phyloP scores from a whole-genome alignment of 306 rosid genomes.

The Trichosanthes truncata region DNA sequence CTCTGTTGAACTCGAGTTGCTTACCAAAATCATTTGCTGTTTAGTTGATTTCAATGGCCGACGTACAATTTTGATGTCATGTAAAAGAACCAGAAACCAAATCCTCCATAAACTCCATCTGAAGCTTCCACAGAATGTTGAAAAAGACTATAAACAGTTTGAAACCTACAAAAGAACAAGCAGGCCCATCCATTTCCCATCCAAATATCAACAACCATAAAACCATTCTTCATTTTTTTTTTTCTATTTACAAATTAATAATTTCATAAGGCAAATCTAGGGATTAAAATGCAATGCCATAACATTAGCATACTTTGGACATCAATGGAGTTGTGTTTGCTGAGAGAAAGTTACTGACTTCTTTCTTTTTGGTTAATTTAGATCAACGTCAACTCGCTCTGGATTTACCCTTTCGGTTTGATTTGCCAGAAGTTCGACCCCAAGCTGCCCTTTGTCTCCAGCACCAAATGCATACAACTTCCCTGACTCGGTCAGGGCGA shows the following conservation, averaged over 20 bases:
- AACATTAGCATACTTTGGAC: not conserved
- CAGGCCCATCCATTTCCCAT: conserved; percentile 1
- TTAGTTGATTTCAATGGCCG: not conserved
- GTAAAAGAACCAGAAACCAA: not conserved
- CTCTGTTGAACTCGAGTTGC: not conserved
- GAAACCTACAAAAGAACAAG: not conserved
- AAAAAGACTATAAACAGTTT: not conserved
- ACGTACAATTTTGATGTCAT: not conserved
- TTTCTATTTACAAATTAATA: conserved; percentile 4
- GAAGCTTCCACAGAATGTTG: not conserved
- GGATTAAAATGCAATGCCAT: not conserved
- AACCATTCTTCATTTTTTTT: not conserved
- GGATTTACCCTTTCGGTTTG: conserved; percentile 78
- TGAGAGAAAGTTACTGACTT: not conserved
- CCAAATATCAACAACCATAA: conserved; percentile 12
- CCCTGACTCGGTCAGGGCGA: conserved; percentile 87
- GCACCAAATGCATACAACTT: conserved; percentile 89
- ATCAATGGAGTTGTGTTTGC: not conserved
- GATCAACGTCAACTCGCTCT: conserved; percentile 66
- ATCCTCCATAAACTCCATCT: not conserved
- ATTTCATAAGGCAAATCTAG: not conserved
- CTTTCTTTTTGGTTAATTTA: conserved; percentile 27
- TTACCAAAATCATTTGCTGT: not conserved
- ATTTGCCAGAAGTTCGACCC: conserved; percentile 58
- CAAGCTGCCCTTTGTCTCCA: conserved; percentile 91